Percentiles rank a stretch among this genome's conserved stretches.
Evolutionary conservation across 352 stramenopile genomes (phyloP).

Genomic region (Phytopythium cucurbitacearum): DNA sequence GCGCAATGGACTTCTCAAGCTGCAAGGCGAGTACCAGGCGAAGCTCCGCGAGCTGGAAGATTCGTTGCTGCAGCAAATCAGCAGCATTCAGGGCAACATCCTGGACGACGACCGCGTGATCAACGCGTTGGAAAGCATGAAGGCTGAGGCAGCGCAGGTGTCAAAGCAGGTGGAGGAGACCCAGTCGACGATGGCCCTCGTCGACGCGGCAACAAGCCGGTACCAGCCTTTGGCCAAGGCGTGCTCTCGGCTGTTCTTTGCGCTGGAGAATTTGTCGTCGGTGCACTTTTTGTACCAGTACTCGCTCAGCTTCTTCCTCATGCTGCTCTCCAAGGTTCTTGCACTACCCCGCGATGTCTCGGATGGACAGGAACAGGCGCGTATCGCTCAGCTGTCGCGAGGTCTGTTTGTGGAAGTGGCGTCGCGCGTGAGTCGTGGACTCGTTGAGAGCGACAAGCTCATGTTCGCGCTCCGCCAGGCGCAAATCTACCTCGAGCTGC

Average conservation of each 20-base stretch:
- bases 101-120: slow-evolving; percentile 99
- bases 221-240: slow-evolving; percentile 94
- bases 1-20: slow-evolving; percentile 93
- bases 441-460: slow-evolving; percentile 97
- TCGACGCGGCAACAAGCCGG: slow-evolving; percentile 89
- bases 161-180: slow-evolving; percentile 88
- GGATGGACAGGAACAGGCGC: slow-evolving; percentile 14
- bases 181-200: slow-evolving; percentile 73
- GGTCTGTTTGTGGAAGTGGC: slow-evolving; percentile 92
- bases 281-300: slow-evolving; percentile 99
- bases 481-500: slow-evolving; percentile 87
- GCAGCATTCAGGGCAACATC: slow-evolving; percentile 98
- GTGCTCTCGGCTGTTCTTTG: slow-evolving; percentile 90
- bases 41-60: slow-evolving; percentile 98
- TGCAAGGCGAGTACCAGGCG: slow-evolving; percentile 98
- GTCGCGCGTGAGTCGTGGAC: slow-evolving; percentile 89
- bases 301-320: slow-evolving; percentile 96
- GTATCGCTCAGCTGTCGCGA: slow-evolving; percentile 66
- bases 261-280: slow-evolving; percentile 91
- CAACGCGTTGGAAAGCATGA: slow-evolving; percentile 97
- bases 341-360: slow-evolving; percentile 18
- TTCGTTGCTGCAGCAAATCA: slow-evolving; percentile 97
- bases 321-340: slow-evolving; percentile 93
- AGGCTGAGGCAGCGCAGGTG: slow-evolving; percentile 97
- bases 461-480: slow-evolving; percentile 96